These are phyloP conservation scores for Cynanchum wilfordii DNA, from an alignment of 257 asterid species.

Conservation along the genomic window DNA sequence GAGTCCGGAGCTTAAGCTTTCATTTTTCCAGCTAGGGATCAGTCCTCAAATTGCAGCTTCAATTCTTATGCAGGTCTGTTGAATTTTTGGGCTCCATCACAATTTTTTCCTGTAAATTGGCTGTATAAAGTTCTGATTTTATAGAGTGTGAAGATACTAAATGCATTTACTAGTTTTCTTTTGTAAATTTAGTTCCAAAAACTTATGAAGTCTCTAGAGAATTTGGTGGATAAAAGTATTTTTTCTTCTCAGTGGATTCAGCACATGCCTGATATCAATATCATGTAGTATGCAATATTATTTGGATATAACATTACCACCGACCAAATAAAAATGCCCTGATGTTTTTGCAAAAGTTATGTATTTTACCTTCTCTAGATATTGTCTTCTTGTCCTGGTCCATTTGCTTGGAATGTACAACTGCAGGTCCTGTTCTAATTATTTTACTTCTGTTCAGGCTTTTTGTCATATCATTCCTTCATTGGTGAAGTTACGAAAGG, in stretches of 20 bases:
- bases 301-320: neutral
- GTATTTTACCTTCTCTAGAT: neutral
- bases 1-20: slow-evolving; percentile 83
- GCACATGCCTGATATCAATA: neutral
- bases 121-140: neutral
- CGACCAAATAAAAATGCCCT: neutral
- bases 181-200: neutral
- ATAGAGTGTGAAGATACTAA: neutral
- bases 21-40: slow-evolving; percentile 92
- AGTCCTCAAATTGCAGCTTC: slow-evolving; percentile 99
- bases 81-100: slow-evolving; percentile 10
- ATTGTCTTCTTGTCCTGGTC: neutral
- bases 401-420: neutral
- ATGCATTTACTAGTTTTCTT: neutral
- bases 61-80: slow-evolving; percentile 86
- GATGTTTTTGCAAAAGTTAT: neutral
- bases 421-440: neutral
- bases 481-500: slow-evolving; percentile 93
- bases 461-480: slow-evolving; percentile 86
- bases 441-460: slow-evolving; percentile 42
- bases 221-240: neutral
- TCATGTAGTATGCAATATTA: neutral
- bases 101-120: neutral
- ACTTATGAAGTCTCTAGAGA: neutral
- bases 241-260: neutral